Percentiles rank a stretch among this genome's conserved stretches.
These are phyloP conservation scores for Leptomonas pyrrhocoris DNA, from an alignment of 208 protist genomes.

Conservation along the genomic window DNA sequence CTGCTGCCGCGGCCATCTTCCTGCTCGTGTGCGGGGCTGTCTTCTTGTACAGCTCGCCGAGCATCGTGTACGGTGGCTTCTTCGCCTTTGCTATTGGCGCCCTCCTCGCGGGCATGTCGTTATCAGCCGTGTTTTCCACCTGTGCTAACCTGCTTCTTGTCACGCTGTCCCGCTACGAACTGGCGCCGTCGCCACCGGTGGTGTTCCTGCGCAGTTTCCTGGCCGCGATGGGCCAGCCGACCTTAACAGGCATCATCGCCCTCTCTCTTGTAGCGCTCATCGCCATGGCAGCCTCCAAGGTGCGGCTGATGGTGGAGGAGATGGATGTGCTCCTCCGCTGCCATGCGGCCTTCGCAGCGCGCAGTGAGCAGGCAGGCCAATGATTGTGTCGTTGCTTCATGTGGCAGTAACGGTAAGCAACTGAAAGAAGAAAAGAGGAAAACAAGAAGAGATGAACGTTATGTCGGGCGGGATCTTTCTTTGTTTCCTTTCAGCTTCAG, in stretches of 20 bases:
- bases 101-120: conserved; percentile 40
- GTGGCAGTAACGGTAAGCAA: too few species aligned
- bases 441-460: too few species aligned
- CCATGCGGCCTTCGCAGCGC: conserved; percentile 50
- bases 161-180: conserved; percentile 13
- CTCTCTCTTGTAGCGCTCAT: conserved; percentile 57
- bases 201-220: conserved; percentile 49
- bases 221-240: conserved; percentile 65
- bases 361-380: conserved; percentile 2
- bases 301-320: conserved; percentile 63
- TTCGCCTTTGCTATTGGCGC: conserved; percentile 44
- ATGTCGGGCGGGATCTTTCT: too few species aligned
- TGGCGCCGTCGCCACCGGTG: conserved; percentile 16
- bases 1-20: conserved; percentile 23
- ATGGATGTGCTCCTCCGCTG: conserved; percentile 64
- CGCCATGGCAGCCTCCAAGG: conserved; percentile 37
- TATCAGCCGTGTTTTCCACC: conserved; percentile 55
- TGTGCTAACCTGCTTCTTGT: conserved; percentile 34
- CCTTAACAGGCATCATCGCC: conserved; percentile 57
- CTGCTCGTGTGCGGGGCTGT: conserved; percentile 30
- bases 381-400: too few species aligned
- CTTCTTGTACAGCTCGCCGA: conserved; percentile 39
- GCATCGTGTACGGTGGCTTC: conserved; percentile 52
- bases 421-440: too few species aligned
- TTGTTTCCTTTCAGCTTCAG: too few species aligned